Conservation (phyloP, 164 flowering plant species). For the Cinnamomum micranthum region DNA sequence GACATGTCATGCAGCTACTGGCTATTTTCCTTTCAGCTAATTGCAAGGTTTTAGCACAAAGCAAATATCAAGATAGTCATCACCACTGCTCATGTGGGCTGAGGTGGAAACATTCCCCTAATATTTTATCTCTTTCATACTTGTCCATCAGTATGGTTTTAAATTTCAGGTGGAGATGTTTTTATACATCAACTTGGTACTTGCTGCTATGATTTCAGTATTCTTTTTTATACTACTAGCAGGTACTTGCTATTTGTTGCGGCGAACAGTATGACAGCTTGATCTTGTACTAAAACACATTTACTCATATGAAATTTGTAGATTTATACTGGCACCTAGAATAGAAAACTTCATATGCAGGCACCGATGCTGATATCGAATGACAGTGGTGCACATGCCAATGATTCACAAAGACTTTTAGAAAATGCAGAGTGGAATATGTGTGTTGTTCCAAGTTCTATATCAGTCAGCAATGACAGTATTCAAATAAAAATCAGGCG, state of each 20-base stretch:
- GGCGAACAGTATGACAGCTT: not conserved
- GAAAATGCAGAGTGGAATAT: too few species aligned
- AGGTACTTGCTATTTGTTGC: not conserved
- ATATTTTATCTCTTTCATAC: not conserved
- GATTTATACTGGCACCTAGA: not conserved
- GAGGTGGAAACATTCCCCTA: not conserved
- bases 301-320: not conserved
- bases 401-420: too few species aligned
- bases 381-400: too few species aligned
- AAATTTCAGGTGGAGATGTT: not conserved
- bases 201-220: not conserved
- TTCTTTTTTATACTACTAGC: too few species aligned
- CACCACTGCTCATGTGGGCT: conserved; percentile 2
- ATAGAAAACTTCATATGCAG: too few species aligned
- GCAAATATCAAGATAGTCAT: not conserved
- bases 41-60: not conserved
- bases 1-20: conserved; percentile 20
- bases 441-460: too few species aligned
- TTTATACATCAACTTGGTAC: not conserved
- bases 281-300: not conserved
- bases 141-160: not conserved
- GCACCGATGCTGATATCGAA: too few species aligned
- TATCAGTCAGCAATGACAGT: too few species aligned
- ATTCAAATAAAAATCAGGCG: not conserved
- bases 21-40: conserved; percentile 2